Conservation (phyloP, 208 protist genomes). For the Acanthamoeba lenticulata region DNA sequence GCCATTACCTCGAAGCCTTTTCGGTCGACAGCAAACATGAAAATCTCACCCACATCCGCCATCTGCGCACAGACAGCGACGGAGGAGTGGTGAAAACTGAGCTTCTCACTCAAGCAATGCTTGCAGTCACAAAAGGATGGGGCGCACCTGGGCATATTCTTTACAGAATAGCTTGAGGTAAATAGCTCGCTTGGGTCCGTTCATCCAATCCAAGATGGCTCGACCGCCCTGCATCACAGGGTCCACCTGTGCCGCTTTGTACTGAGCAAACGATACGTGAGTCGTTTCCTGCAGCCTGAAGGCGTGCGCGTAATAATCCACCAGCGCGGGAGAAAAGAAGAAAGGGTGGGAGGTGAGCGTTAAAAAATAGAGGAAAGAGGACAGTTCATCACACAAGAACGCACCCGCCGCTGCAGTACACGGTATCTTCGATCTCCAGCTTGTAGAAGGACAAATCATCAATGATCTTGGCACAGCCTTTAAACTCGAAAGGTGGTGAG, state of each 20-base stretch:
- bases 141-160: conserved; percentile 23
- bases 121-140: neutral
- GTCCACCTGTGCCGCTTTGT: neutral
- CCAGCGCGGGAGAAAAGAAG: neutral
- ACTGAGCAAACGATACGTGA: neutral
- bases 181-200: conserved; percentile 40
- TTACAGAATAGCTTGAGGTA: conserved; percentile 49
- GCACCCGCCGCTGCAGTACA: conserved; percentile 48
- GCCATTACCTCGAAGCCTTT: conserved; percentile 57
- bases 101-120: neutral
- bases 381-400: neutral
- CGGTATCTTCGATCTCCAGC: conserved; percentile 1
- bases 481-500: neutral
- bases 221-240: neutral
- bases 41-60: neutral
- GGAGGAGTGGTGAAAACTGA: neutral
- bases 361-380: neutral
- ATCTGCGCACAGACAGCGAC: neutral
- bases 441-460: conserved; percentile 49
- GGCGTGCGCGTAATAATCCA: neutral
- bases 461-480: neutral
- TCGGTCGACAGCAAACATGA: conserved; percentile 53
- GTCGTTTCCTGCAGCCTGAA: conserved; percentile 27
- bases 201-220: conserved; percentile 40
- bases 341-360: no score